Percentiles rank a stretch among this genome's conserved stretches.
These are phyloP conservation scores for Plantago coronopus DNA, from an alignment of 305 asterid species.

Conservation along the genomic window DNA sequence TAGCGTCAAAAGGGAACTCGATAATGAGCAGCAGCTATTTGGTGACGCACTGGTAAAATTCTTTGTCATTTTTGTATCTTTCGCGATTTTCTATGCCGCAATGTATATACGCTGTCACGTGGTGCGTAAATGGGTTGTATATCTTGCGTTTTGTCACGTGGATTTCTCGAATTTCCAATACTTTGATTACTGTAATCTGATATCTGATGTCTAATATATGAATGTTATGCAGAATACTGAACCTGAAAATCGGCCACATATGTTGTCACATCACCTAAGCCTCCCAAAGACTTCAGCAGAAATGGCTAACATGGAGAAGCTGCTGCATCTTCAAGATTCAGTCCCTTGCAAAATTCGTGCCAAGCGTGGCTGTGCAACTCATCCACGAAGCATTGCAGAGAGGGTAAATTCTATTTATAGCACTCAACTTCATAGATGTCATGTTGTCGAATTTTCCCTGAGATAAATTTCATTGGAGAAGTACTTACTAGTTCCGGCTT, in stretches of 20 bases:
- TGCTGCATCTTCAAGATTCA: slow-evolving; percentile 55
- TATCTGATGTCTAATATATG: background rate
- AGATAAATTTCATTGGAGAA: too few species aligned
- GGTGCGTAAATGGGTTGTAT: too few species aligned
- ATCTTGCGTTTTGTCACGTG: too few species aligned
- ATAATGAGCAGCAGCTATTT: slow-evolving; percentile 35
- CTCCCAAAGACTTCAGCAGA: slow-evolving; percentile 56
- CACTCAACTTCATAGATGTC: too few species aligned
- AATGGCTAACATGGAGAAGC: slow-evolving; percentile 55
- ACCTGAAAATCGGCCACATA: slow-evolving; percentile 33
- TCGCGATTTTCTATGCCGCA: background rate
- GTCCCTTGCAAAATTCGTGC: slow-evolving; percentile 83
- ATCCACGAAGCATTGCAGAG: slow-evolving; percentile 94
- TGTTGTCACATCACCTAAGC: slow-evolving; percentile 62
- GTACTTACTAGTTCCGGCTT: too few species aligned
- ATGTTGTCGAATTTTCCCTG: too few species aligned
- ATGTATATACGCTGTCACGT: background rate
- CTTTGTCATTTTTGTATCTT: too few species aligned
- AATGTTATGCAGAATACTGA: slow-evolving; percentile 35
- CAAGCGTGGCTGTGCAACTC: slow-evolving; percentile 93
- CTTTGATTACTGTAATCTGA: background rate
- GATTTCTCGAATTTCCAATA: too few species aligned
- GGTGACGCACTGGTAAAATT: slow-evolving; percentile 38
- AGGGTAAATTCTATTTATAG: slow-evolving; percentile 40
- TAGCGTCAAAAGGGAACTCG: slow-evolving; percentile 57